Base-by-base conservation (phyloP, 2,329 filamentous ascomycete species). In the Juglanconis oblonga region DNA sequence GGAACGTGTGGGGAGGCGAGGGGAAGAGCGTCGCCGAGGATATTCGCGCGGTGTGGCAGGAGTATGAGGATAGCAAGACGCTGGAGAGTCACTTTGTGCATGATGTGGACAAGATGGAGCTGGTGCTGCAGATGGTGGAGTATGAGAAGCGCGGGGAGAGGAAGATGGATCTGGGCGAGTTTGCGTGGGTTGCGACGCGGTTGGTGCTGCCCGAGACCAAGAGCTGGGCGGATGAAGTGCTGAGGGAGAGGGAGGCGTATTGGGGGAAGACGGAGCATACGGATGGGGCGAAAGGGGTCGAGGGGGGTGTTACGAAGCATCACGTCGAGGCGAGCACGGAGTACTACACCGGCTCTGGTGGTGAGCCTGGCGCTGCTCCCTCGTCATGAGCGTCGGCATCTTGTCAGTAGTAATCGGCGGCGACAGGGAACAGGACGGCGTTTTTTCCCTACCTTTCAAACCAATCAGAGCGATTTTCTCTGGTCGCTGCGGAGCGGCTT, bases 61-160 rank as follows among this genome's bases (percentile, higher is more conserved):
- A 99, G 75, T 99, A 99, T 71, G 95, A 99, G 75, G 91, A 95
- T 68, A 87, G 87, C 17, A 70, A 88, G 76, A 98, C 95, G 8
- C 77, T 88, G 13, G 94, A 99, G 72, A 91, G 89, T 67, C 81
- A 87, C 63, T 98, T 94, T 65, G 95, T 99, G 48, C 95, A 99
- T 73, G 95, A 99, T 73, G 86, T 99, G 61, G 95, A 99, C 77
- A 98, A 98, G 86, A 87, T 99, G 74, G 95, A 99, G 78, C 79
- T 99, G 65, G 77, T 99, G 63, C 78, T 96, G 70, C 95, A 99
- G 79, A 97, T 97, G 90, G 79, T 96, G 35, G 95, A 99, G 75
- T 99, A 99, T 71, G 95, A 99, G 83, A 88, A 89, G 68, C 77
- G 81, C 11, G 80, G 85, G 53, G 76, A 87, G 58, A 85, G 85